phyloP scores from a whole-genome alignment of 2,329 filamentous ascomycete genomes.

The Fusarium nanum region DNA sequence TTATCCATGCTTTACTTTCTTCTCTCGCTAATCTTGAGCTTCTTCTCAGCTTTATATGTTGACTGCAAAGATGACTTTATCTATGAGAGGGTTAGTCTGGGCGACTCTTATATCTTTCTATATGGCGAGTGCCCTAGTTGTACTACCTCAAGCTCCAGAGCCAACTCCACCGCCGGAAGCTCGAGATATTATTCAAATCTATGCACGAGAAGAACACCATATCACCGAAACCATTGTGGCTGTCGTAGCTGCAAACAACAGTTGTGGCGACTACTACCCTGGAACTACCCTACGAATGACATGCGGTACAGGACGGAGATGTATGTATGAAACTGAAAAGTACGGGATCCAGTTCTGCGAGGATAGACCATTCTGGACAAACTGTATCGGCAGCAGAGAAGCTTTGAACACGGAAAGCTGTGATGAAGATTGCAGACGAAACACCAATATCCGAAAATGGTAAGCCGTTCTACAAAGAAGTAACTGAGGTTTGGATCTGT shows the following conservation, averaged over 20 bases:
- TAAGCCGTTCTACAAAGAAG: neutral
- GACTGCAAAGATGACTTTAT: neutral
- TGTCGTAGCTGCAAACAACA: slow-evolving; percentile 18
- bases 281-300: no score
- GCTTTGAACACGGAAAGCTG: slow-evolving; percentile 16
- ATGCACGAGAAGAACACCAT: slow-evolving; percentile 1
- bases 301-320: no score
- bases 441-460: slow-evolving; percentile 33
- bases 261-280: no score
- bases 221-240: slow-evolving; percentile 17
- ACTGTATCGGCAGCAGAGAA: neutral
- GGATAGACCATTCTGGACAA: no score
- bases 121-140: slow-evolving; percentile 17
- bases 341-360: no score
- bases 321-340: no score
- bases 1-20: no score
- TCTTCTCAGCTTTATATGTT: neutral
- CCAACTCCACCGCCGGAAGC: slow-evolving; percentile 18
- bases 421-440: slow-evolving; percentile 25
- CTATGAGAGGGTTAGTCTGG: neutral
- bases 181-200: slow-evolving; percentile 5
- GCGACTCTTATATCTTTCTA: slow-evolving; percentile 12
- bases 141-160: slow-evolving; percentile 24
- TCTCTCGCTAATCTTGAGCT: neutral
- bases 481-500: neutral